Evolutionary conservation across 1,139 yeast species (phyloP), one percentile per base, ranked within the genome.

Genomic region (Cylindricascospora bacillispora): DNA sequence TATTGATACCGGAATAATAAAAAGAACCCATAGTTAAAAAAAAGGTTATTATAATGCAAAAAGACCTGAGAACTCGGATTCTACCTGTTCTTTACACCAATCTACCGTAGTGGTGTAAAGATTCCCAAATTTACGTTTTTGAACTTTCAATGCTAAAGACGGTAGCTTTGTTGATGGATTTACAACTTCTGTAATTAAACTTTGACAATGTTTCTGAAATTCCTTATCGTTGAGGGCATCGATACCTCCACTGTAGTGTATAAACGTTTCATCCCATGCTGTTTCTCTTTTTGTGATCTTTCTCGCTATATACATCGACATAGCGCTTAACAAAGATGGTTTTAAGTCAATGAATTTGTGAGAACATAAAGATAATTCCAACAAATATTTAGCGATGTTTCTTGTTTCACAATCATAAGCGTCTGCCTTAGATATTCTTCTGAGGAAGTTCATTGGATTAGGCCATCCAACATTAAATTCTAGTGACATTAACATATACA

Each of bases 351-450:
- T 67, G 50, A 86, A 78, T 44, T 72, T 70, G 52, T 80, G 79
- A 51, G 82, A 94, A 38, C 83, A 70, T 28, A 78, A 65, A 14
- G 86, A 69, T 29, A 82, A 73, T 55, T 89, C 98, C 41, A 89
- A 60, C 35, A 89, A 59, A 55, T 82, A 85, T 56, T 89, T 89
- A 24, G 93, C 95, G 41, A 83, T 66, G 6, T 94, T 82, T 54
- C 97, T 73, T 25, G 89, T 74, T 52, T 77, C 82, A 34, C 80
- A 79, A 55, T 86, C 93, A 55, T 85, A 86, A 50, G 80, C 83
- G 57, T 89, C 97, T 28, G 95, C 95, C 54, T 83, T 85, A 28
- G 95, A 82, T 32, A 85, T 80, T 52, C 97, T 69, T 51, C 97
- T 71, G 47, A 89, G 62, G 50, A 86, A 89, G 57, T 85, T 85